phyloP scores from a whole-genome alignment of 2,329 filamentous ascomycete genomes.

The Pleurostoma richardsiae region DNA sequence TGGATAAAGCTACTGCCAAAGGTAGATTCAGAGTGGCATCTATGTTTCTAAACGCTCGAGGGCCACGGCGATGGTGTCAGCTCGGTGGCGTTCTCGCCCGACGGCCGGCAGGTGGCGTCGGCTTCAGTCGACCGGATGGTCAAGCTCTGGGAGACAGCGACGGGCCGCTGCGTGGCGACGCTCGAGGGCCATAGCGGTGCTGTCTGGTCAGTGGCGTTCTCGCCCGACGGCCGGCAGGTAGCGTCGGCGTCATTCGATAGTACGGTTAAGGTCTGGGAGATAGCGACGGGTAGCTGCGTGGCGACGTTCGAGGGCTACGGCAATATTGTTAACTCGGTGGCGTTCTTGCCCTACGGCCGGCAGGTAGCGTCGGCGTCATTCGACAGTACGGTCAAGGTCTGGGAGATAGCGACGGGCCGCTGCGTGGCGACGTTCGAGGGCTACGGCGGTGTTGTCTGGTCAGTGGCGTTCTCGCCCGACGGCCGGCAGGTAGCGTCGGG shows the following conservation, averaged over 20 bases:
- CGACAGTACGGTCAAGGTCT: neutral
- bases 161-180: constrained; percentile 7
- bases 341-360: neutral
- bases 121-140: neutral
- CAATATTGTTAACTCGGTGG: no score
- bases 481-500: neutral
- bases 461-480: constrained; percentile 3
- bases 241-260: constrained; percentile 1
- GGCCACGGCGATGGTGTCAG: constrained; percentile 6
- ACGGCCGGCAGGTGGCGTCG: constrained; percentile 1
- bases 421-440: constrained; percentile 12
- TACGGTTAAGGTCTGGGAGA: constrained; percentile 2
- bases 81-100: constrained; percentile 2
- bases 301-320: neutral
- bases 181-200: constrained; percentile 10
- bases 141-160: constrained; percentile 3
- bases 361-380: neutral
- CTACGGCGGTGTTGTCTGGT: constrained; percentile 4
- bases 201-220: constrained; percentile 3
- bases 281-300: neutral
- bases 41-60: constrained; percentile 11
- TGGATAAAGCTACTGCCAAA: no score
- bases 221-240: neutral
- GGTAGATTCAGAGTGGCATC: no score
- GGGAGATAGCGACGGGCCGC: no score